Evolutionary conservation across 148 eudicot species (phyloP).

Genomic region (Pharnaceum exiguum): DNA sequence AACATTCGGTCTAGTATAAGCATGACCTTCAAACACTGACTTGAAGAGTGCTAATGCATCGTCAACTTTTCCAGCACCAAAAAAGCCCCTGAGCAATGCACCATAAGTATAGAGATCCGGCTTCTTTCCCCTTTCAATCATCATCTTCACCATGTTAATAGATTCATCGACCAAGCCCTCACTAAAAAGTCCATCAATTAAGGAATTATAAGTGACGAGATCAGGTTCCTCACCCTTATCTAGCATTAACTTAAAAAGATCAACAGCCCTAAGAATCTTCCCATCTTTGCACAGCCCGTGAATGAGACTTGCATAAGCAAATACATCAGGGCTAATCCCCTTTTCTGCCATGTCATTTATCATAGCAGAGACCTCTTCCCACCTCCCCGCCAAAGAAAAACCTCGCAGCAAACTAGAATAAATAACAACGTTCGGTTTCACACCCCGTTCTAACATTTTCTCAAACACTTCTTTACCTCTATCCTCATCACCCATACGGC

Average conservation of each 20-base stretch:
- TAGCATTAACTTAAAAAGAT: constrained; percentile 53
- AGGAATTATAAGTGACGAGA: constrained; percentile 34
- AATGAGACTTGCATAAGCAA: constrained; percentile 46
- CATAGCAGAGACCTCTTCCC: constrained; percentile 44
- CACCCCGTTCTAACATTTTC: constrained; percentile 49
- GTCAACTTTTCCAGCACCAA: constrained; percentile 46
- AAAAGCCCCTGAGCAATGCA: constrained; percentile 43
- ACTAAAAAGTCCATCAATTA: constrained; percentile 49
- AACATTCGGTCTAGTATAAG: constrained; percentile 38
- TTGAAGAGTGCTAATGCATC: constrained; percentile 46
- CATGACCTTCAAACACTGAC: constrained; percentile 29
- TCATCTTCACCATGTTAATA: constrained; percentile 38
- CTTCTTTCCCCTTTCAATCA: constrained; percentile 48
- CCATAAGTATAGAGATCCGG: constrained; percentile 44
- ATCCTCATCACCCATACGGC: constrained; percentile 33
- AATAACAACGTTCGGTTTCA: constrained; percentile 38
- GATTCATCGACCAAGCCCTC: constrained; percentile 45
- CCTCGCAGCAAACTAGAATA: constrained; percentile 44
- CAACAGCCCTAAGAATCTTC: constrained; percentile 39
- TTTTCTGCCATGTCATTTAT: constrained; percentile 40
- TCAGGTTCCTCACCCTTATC: constrained; percentile 48
- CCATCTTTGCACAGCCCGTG: constrained; percentile 47
- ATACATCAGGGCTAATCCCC: constrained; percentile 46
- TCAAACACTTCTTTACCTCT: constrained; percentile 37
- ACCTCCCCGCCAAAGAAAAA: constrained; percentile 38